A percentile compares a stretch with the other conserved stretches of the same genome.
These are phyloP conservation scores for Euphorbia peplus DNA, from an alignment of 345 rosid species.

Conservation along the genomic window DNA sequence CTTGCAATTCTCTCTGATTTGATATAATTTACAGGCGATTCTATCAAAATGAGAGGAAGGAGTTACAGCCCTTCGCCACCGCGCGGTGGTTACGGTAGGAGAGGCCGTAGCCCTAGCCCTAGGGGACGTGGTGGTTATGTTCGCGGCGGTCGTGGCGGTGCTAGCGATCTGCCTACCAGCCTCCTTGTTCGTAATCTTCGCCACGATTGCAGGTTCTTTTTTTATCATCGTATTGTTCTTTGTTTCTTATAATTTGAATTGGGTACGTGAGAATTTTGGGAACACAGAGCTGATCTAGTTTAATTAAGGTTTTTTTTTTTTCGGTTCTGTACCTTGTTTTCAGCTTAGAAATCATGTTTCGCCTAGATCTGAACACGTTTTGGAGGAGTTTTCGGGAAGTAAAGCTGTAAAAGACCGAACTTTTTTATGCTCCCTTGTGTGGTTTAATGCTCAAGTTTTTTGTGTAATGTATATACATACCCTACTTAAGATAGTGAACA, in stretches of 20 bases:
- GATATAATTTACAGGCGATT: neutral
- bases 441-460: neutral
- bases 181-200: conserved; percentile 89
- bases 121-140: conserved; percentile 46
- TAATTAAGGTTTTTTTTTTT: no score
- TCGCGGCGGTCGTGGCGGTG: conserved; percentile 37
- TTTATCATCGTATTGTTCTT: neutral
- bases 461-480: neutral
- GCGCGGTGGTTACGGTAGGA: conserved; percentile 54
- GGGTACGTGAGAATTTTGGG: neutral
- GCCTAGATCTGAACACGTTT: neutral
- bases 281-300: neutral
- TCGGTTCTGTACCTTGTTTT: neutral
- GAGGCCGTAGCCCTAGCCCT: conserved; percentile 71
- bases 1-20: neutral
- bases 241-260: neutral
- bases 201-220: conserved; percentile 68
- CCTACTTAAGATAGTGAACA: neutral
- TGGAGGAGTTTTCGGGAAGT: neutral
- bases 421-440: neutral
- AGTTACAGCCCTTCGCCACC: conserved; percentile 93
- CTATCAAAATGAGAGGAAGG: conserved; percentile 70
- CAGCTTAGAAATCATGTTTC: neutral
- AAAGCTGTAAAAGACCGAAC: neutral
- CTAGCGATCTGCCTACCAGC: conserved; percentile 76